These are phyloP conservation scores for Saccharomyces hybrid DNA, from an alignment of 1,139 yeast genomes.

Conservation along the genomic window DNA sequence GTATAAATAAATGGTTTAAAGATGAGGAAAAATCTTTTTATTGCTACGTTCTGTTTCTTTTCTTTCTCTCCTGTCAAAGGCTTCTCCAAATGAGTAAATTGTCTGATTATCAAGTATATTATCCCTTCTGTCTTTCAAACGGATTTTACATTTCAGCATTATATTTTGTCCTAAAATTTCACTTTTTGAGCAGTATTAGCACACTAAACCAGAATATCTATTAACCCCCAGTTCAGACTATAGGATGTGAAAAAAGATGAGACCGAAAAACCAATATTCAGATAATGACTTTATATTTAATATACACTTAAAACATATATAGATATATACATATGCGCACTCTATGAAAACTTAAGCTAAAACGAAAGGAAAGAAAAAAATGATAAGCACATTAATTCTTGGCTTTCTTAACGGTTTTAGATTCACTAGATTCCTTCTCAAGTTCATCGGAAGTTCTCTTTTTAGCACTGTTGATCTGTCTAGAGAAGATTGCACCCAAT, in stretches of 20 bases:
- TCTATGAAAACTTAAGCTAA: background rate
- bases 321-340: background rate
- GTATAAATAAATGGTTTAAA: too few species aligned
- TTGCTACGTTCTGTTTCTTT: background rate
- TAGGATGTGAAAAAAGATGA: too few species aligned
- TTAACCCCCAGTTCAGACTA: too few species aligned
- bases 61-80: background rate
- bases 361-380: background rate
- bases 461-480: constrained; percentile 33
- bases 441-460: constrained; percentile 19
- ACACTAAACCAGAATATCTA: too few species aligned
- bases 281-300: constrained; percentile 3
- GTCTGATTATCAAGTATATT: too few species aligned
- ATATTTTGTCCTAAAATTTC: too few species aligned
- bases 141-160: too few species aligned
- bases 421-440: constrained; percentile 6
- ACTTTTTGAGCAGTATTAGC: too few species aligned
- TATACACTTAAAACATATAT: constrained; percentile 1
- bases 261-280: background rate
- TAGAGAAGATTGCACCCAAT: constrained; percentile 33
- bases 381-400: constrained; percentile 12
- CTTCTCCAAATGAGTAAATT: too few species aligned
- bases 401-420: constrained; percentile 19
- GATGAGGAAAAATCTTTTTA: background rate
- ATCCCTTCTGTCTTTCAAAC: too few species aligned